These are phyloP conservation scores for Acanthamoeba triangularis DNA, from an alignment of 208 protist species.

Conservation along the genomic window DNA sequence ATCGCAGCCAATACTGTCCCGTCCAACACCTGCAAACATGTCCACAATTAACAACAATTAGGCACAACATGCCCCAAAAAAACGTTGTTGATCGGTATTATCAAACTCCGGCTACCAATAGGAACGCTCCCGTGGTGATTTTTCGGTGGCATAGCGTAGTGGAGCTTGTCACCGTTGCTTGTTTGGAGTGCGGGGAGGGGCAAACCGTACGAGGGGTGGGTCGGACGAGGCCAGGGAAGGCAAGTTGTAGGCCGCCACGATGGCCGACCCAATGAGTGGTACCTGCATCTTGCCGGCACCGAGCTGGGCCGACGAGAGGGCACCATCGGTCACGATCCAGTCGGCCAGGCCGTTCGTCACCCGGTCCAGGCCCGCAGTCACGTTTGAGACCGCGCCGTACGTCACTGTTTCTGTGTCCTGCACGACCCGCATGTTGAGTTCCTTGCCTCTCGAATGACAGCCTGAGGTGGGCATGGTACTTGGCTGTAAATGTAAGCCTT, in stretches of 20 bases:
- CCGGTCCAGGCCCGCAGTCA: not conserved
- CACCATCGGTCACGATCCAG: constrained; percentile 4
- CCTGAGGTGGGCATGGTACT: not conserved
- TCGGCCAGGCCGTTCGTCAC: not conserved
- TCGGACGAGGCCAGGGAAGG: not conserved
- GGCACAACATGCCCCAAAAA: too few species aligned
- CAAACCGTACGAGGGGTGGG: not conserved
- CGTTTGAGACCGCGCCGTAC: not conserved
- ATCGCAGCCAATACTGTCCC: not conserved
- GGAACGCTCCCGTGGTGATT: too few species aligned
- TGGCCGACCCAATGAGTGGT: constrained; percentile 13
- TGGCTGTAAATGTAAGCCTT: not conserved
- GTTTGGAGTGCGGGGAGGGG: not conserved
- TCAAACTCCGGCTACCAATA: not conserved
- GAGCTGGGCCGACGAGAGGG: not conserved
- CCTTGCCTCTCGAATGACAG: not conserved
- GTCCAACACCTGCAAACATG: not conserved
- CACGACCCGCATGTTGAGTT: not conserved
- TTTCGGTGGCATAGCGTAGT: not conserved
- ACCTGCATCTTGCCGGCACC: not conserved
- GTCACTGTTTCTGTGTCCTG: not conserved
- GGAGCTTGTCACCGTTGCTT: not conserved
- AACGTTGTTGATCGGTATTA: too few species aligned
- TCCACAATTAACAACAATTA: not conserved
- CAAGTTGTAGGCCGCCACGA: constrained; percentile 10